These are phyloP conservation scores for Pseudocercospora cruenta DNA, from an alignment of 2,329 filamentous ascomycete species.

Conservation along the genomic window DNA sequence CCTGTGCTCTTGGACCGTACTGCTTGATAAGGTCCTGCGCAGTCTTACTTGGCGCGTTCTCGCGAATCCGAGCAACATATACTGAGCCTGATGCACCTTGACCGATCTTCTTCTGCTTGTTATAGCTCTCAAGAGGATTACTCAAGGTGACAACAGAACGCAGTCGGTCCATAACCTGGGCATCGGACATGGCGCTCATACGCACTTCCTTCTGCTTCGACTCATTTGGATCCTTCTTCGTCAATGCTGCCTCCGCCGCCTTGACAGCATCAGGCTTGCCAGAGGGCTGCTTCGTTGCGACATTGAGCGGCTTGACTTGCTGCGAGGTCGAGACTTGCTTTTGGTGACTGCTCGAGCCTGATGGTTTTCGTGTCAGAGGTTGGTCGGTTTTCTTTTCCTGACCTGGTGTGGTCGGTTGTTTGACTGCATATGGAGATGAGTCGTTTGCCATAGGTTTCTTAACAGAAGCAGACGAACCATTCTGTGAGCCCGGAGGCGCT, in stretches of 20 bases:
- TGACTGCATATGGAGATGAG: conserved; percentile 35
- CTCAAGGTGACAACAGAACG: conserved; percentile 95
- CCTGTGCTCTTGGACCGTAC: conserved; percentile 81
- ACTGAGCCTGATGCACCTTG: conserved; percentile 97
- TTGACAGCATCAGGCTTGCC: conserved; percentile 70
- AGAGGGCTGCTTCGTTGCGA: conserved; percentile 51
- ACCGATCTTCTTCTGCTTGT: conserved; percentile 99
- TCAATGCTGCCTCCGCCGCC: conserved; percentile 86
- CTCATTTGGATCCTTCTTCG: conserved; percentile 73
- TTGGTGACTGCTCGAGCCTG: conserved; percentile 32
- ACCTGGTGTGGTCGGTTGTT: conserved; percentile 32
- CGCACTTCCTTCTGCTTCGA: conserved; percentile 82
- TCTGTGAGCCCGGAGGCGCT: conserved; percentile 38
- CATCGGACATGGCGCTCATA: conserved; percentile 98
- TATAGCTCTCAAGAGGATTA: conserved; percentile 91
- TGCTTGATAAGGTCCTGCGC: conserved; percentile 78
- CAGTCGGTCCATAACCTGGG: conserved; percentile 93
- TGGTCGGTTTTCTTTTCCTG: conserved; percentile 31
- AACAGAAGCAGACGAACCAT: conserved; percentile 29
- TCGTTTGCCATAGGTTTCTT: conserved; percentile 33
- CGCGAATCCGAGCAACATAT: conserved; percentile 94
- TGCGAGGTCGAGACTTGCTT: conserved; percentile 29
- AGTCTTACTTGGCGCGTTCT: conserved; percentile 77
- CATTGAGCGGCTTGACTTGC: conserved; percentile 58
- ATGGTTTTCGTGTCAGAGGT: conserved; percentile 36